Conservation (phyloP, 495 filamentous ascomycete genomes). For the Penicillium maclennaniae region DNA sequence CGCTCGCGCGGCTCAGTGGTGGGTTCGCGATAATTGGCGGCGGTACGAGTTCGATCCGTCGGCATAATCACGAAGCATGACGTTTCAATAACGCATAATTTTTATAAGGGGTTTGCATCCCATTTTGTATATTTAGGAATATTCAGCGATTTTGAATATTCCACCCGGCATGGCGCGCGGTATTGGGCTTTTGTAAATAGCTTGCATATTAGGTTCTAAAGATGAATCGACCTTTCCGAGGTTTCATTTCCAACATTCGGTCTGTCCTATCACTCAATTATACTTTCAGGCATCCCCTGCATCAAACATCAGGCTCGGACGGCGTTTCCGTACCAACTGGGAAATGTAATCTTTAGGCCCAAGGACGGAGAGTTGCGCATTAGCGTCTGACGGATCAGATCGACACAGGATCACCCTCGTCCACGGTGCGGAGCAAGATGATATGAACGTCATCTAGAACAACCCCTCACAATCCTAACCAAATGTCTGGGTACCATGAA, state of each 20-base stretch:
- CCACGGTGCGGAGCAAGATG: not conserved
- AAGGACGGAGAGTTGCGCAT: not conserved
- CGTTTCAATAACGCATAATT: not conserved
- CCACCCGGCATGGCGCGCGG: constrained; percentile 19
- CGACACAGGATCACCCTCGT: not conserved
- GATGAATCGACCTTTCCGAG: not conserved
- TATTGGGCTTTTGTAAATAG: constrained; percentile 8
- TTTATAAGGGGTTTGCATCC: not conserved
- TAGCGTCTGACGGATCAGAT: not conserved
- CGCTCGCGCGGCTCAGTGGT: constrained; percentile 35
- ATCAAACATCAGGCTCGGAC: not conserved
- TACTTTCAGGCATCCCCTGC: not conserved
- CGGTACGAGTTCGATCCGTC: constrained; percentile 15
- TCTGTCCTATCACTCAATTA: not conserved
- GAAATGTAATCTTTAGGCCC: too few species aligned
- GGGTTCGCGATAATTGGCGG: constrained; percentile 31
- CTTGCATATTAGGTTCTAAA: constrained; percentile 4
- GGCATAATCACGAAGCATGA: not conserved
- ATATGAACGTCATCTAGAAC: too few species aligned
- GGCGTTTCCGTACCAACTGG: not conserved
- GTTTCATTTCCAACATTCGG: too few species aligned
- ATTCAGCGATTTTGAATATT: constrained; percentile 4
- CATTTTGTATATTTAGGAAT: constrained; percentile 7
- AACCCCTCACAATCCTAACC: not conserved
- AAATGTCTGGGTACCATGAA: not conserved